Percentiles rank a stretch among this genome's conserved stretches.
These are phyloP conservation scores for Saraca asoca DNA, from an alignment of 331 rosid species.

Conservation along the genomic window DNA sequence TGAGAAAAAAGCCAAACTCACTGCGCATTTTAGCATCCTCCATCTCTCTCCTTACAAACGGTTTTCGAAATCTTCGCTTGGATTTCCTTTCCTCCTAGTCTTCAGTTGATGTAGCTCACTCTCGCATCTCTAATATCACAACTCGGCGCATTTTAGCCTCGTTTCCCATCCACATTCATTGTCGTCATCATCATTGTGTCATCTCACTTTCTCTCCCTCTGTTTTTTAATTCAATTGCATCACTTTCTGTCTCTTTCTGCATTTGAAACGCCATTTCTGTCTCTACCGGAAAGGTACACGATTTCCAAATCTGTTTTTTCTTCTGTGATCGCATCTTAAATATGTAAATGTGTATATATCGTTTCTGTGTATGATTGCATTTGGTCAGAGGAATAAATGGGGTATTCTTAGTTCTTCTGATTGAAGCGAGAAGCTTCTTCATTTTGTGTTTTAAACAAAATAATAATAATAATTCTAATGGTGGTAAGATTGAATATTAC, in stretches of 20 bases:
- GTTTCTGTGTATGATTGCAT: constrained; percentile 7
- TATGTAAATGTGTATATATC: background rate
- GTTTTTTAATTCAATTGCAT: constrained; percentile 31
- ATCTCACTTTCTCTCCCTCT: constrained; percentile 17
- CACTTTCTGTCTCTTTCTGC: constrained; percentile 38
- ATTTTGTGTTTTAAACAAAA: constrained; percentile 21
- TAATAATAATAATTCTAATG: too few relatives aligned
- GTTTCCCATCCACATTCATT: background rate
- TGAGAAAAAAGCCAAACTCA: background rate
- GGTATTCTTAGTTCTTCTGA: constrained; percentile 1
- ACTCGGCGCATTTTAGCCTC: constrained; percentile 42
- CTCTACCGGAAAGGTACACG: constrained; percentile 32
- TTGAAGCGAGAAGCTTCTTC: constrained; percentile 9
- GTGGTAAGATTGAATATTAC: constrained; percentile 17
- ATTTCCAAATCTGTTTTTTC: constrained; percentile 11
- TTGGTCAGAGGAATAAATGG: background rate
- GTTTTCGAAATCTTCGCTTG: constrained; percentile 34
- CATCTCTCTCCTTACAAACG: background rate
- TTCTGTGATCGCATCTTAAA: background rate
- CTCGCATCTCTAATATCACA: background rate
- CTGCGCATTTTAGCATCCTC: constrained; percentile 23
- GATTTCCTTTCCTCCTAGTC: constrained; percentile 21
- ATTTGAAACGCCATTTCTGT: constrained; percentile 32
- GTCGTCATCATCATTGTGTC: background rate
- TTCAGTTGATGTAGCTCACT: constrained; percentile 16